Percentiles rank a stretch among this genome's conserved stretches.
Conservation (phyloP, 2,329 filamentous ascomycete species). For the Alternaria burnsii region DNA sequence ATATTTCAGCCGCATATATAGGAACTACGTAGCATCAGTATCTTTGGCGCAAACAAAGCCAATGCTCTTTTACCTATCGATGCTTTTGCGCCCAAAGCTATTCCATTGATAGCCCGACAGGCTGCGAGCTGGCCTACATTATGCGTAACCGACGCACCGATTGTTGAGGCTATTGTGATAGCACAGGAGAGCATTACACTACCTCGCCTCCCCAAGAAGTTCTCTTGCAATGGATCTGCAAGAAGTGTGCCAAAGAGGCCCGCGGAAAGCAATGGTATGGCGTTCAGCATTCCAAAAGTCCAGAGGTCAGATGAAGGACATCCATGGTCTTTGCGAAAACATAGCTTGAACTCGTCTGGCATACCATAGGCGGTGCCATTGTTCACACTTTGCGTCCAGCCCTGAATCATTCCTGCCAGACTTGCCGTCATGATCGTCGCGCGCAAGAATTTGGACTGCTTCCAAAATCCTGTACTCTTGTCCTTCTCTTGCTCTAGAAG, state of each 20-base stretch:
- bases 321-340: background rate
- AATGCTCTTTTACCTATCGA: slow-evolving; percentile 21
- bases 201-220: slow-evolving; percentile 28
- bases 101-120: slow-evolving; percentile 31
- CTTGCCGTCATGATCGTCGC: slow-evolving; percentile 33
- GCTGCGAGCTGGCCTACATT: slow-evolving; percentile 24
- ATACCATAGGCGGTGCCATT: slow-evolving; percentile 31
- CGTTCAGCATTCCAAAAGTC: slow-evolving; percentile 34
- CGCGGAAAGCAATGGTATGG: slow-evolving; percentile 29
- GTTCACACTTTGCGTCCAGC: slow-evolving; percentile 32
- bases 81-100: slow-evolving; percentile 32
- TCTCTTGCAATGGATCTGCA: slow-evolving; percentile 33
- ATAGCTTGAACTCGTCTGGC: slow-evolving; percentile 25
- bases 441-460: slow-evolving; percentile 34
- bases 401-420: slow-evolving; percentile 31
- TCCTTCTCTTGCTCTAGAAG: slow-evolving; percentile 23
- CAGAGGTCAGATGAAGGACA: slow-evolving; percentile 22
- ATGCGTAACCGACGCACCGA: slow-evolving; percentile 30
- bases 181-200: slow-evolving; percentile 29
- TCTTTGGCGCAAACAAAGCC: background rate
- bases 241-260: slow-evolving; percentile 30
- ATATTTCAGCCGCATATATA: slow-evolving; percentile 32
- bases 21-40: slow-evolving; percentile 18
- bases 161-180: slow-evolving; percentile 31
- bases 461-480: slow-evolving; percentile 28